These are phyloP conservation scores for Phytophthora niederhauseri DNA, from an alignment of 352 stramenopile genomes.

Conservation along the genomic window DNA sequence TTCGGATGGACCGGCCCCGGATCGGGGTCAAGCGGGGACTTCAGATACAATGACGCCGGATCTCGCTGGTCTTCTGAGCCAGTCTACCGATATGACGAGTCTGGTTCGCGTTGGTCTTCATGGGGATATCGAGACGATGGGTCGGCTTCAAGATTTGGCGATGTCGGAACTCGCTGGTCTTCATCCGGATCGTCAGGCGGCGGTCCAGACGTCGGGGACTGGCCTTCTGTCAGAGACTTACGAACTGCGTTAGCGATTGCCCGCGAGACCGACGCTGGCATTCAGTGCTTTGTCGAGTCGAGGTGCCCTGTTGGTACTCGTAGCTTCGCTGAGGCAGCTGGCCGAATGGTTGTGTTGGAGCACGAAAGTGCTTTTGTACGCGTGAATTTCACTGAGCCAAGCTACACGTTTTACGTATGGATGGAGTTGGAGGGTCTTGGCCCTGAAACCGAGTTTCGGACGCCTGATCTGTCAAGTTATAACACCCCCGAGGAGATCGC, in stretches of 20 bases:
- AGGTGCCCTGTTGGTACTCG: slow-evolving; percentile 34
- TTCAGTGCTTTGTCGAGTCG: slow-evolving; percentile 35
- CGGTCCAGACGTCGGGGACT: slow-evolving; percentile 18
- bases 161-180: slow-evolving; percentile 19
- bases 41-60: slow-evolving; percentile 7
- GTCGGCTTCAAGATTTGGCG: slow-evolving; percentile 8
- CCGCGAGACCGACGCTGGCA: slow-evolving; percentile 22
- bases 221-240: slow-evolving; percentile 11
- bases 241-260: slow-evolving; percentile 12
- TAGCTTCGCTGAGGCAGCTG: slow-evolving; percentile 29
- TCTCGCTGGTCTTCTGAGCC: slow-evolving; percentile 4
- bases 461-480: slow-evolving; percentile 27
- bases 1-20: neutral
- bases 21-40: neutral
- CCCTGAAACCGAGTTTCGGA: slow-evolving; percentile 28
- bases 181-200: slow-evolving; percentile 20
- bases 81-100: slow-evolving; percentile 25
- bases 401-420: slow-evolving; percentile 36
- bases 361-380: slow-evolving; percentile 22
- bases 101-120: slow-evolving; percentile 23
- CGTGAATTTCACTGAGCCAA: slow-evolving; percentile 25
- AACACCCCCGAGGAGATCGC: slow-evolving; percentile 23
- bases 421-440: slow-evolving; percentile 30
- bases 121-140: slow-evolving; percentile 24
- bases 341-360: slow-evolving; percentile 38